A percentile compares a stretch with the other conserved stretches of the same genome.
These are phyloP conservation scores for Endocladia muricata DNA, from an alignment of 31 red algal genomes.

Conservation along the genomic window DNA sequence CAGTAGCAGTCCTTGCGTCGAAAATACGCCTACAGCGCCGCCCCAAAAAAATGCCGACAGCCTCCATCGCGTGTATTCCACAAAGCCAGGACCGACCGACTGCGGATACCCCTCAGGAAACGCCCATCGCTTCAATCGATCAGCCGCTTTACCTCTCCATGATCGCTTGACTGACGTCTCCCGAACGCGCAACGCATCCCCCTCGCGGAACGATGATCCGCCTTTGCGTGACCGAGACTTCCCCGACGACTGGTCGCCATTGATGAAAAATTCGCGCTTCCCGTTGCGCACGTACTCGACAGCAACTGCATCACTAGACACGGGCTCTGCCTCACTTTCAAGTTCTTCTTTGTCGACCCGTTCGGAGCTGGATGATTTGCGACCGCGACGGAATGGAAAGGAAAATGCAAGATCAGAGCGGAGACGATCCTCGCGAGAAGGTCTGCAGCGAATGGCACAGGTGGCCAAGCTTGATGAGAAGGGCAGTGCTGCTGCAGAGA, in stretches of 20 bases:
- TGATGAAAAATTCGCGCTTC: conserved; percentile 47
- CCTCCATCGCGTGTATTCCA: conserved; percentile 84
- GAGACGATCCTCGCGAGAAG: not conserved
- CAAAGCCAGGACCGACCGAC: conserved; percentile 80
- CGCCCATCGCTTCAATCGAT: conserved; percentile 67
- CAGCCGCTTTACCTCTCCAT: conserved; percentile 70
- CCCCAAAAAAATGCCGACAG: conserved; percentile 85
- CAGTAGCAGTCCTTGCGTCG: conserved; percentile 83
- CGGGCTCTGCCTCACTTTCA: conserved; percentile 23
- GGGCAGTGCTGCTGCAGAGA: too few relatives aligned
- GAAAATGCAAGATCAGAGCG: not conserved
- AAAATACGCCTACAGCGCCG: conserved; percentile 81
- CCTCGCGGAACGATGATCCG: conserved; percentile 15
- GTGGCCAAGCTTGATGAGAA: too few relatives aligned
- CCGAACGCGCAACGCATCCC: conserved; percentile 45
- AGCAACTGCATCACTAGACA: conserved; percentile 19
- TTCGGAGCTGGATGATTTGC: not conserved
- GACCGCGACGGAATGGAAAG: conserved; percentile 4
- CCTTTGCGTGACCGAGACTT: not conserved
- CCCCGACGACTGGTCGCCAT: conserved; percentile 4
- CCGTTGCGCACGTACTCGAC: conserved; percentile 54
- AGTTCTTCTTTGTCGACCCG: conserved; percentile 50
- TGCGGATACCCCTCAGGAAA: conserved; percentile 89
- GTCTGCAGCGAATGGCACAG: not conserved
- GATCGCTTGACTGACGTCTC: conserved; percentile 52